Evolutionary conservation across 208 protist species (phyloP).

Genomic region (Naegleria fowleri): DNA sequence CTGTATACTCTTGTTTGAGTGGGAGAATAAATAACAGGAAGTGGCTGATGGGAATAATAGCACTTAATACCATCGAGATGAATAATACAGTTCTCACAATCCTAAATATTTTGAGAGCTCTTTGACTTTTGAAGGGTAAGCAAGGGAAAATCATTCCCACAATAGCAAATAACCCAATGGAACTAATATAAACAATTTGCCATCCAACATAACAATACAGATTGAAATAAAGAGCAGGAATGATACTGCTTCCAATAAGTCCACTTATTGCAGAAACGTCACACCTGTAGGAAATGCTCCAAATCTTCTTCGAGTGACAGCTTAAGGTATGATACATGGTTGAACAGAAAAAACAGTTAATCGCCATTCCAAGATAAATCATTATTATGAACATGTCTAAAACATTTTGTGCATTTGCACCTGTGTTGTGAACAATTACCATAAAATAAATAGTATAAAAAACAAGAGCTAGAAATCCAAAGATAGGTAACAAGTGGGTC

Average conservation of each 20-base stretch:
- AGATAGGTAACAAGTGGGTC: conserved; percentile 62
- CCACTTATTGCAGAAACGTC: conserved; percentile 75
- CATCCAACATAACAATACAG: conserved; percentile 61
- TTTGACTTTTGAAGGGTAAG: background rate
- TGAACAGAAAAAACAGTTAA: conserved; percentile 7
- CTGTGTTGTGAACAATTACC: background rate
- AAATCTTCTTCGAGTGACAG: background rate
- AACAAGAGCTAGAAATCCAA: conserved; percentile 56
- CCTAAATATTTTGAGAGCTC: background rate
- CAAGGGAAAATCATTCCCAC: conserved; percentile 41
- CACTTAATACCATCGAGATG: background rate
- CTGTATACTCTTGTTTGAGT: conserved; percentile 67
- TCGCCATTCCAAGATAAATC: background rate
- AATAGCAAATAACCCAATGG: conserved; percentile 63
- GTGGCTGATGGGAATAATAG: conserved; percentile 27
- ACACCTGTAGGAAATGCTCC: conserved; percentile 19
- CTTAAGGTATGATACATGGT: background rate
- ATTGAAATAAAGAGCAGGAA: conserved; percentile 68
- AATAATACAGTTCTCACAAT: conserved; percentile 16
- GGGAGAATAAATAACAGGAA: conserved; percentile 56
- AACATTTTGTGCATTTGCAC: background rate
- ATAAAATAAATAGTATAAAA: conserved; percentile 26
- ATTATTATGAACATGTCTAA: conserved; percentile 9
- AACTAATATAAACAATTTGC: conserved; percentile 60
- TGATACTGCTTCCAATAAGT: conserved; percentile 66